phyloP scores from a whole-genome alignment of 352 stramenopile genomes.

The Stephanocyclus meneghinianus region DNA sequence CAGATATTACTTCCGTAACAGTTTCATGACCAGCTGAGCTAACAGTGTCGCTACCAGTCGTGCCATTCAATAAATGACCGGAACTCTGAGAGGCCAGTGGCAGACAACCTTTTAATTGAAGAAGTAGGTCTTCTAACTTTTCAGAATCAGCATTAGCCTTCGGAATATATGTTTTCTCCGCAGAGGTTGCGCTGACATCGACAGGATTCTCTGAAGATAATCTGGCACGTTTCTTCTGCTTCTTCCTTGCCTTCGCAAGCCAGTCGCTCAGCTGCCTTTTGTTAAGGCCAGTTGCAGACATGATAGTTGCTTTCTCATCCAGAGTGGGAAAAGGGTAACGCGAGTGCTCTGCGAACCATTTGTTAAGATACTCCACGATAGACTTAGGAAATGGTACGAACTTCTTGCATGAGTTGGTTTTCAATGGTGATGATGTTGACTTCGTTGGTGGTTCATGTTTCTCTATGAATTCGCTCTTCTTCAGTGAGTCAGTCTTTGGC shows the following conservation, averaged over 20 bases:
- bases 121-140: conserved; percentile 10
- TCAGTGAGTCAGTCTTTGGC: conserved; percentile 30
- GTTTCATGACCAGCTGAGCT: background rate
- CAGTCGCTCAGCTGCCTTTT: conserved; percentile 56
- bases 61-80: background rate
- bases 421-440: background rate
- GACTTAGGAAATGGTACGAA: conserved; percentile 30
- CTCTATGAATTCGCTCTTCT: background rate
- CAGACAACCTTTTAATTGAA: conserved; percentile 14
- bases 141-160: conserved; percentile 1
- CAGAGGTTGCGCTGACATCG: background rate
- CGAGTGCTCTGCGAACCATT: conserved; percentile 38
- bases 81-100: background rate
- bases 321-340: conserved; percentile 43
- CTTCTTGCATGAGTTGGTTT: conserved; percentile 12
- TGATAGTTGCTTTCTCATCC: conserved; percentile 44
- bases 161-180: background rate
- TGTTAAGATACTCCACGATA: conserved; percentile 48
- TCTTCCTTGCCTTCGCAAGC: conserved; percentile 46
- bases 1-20: background rate
- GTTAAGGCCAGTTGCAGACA: conserved; percentile 47
- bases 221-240: conserved; percentile 4
- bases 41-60: background rate
- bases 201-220: background rate
- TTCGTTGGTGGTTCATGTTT: background rate